A percentile compares a stretch with the other conserved stretches of the same genome.
phyloP scores from a whole-genome alignment of 805 yeast genomes.

The Lachancea thermotolerans region DNA sequence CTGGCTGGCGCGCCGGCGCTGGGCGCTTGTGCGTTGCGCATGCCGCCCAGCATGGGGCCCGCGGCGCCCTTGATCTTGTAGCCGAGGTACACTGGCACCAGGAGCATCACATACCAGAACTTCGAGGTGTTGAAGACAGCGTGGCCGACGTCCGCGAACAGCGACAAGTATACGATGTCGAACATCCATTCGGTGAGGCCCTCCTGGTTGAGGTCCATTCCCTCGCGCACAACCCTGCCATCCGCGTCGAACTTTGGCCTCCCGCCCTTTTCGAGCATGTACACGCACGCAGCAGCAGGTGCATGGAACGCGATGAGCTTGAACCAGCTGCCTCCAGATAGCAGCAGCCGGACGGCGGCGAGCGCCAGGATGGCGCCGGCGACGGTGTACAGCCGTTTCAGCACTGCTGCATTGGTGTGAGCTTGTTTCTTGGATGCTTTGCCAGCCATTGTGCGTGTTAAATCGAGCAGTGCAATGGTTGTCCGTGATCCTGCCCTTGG shows the following conservation, averaged over 20 bases:
- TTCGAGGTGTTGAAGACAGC: conserved; percentile 40
- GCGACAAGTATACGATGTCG: conserved; percentile 47
- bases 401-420: conserved; percentile 16
- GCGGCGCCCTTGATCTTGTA: conserved; percentile 38
- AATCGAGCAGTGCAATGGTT: neutral
- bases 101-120: conserved; percentile 39
- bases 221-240: conserved; percentile 37
- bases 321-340: conserved; percentile 13
- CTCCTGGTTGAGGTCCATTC: conserved; percentile 40
- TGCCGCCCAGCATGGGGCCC: conserved; percentile 9
- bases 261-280: conserved; percentile 42
- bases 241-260: conserved; percentile 39
- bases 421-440: conserved; percentile 51
- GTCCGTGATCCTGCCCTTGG: too few relatives aligned
- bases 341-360: conserved; percentile 34
- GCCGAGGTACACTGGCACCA: conserved; percentile 35
- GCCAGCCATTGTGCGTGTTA: conserved; percentile 46
- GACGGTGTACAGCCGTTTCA: conserved; percentile 20
- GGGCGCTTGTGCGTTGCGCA: conserved; percentile 3
- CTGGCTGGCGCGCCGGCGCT: conserved; percentile 1
- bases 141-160: conserved; percentile 41
- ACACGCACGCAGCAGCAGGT: conserved; percentile 36
- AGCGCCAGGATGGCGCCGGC: conserved; percentile 27
- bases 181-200: conserved; percentile 50
- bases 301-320: conserved; percentile 23